Evolutionary conservation across 306 rosid species (phyloP).

Genomic region (Ziziphus jujuba): DNA sequence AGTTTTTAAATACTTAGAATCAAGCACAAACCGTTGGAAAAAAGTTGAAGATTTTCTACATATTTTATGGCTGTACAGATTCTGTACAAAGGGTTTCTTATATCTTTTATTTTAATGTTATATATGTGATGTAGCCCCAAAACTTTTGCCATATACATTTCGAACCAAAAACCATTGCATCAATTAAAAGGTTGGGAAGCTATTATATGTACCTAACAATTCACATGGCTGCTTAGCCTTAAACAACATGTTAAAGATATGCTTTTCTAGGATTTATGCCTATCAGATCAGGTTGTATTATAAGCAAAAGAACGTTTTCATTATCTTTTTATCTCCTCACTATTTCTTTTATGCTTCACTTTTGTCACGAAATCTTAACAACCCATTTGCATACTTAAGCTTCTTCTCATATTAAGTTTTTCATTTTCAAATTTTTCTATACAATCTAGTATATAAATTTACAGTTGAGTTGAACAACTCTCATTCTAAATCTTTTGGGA

Average conservation of each 20-base stretch:
- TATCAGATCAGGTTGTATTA: background rate
- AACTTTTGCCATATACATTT: background rate
- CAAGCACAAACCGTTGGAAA: constrained; percentile 2
- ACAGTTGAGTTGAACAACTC: too few relatives aligned
- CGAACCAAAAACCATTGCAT: background rate
- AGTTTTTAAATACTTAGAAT: background rate
- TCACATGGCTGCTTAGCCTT: constrained; percentile 17
- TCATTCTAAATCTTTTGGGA: too few relatives aligned
- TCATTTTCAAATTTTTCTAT: too few relatives aligned
- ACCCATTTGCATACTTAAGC: background rate
- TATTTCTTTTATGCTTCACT: background rate
- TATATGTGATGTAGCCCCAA: background rate
- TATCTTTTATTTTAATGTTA: background rate
- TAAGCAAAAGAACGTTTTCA: background rate
- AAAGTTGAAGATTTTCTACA: background rate
- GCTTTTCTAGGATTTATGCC: constrained; percentile 14
- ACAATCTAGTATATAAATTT: too few relatives aligned
- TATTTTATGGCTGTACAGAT: constrained; percentile 13
- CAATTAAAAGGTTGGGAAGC: constrained; percentile 8
- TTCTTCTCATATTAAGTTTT: background rate
- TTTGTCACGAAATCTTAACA: background rate
- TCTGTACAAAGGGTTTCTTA: constrained; percentile 3
- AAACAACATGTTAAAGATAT: background rate
- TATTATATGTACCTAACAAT: constrained; percentile 1
- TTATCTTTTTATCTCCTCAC: background rate